Evolutionary conservation across 2,329 filamentous ascomycete genomes (phyloP).

Genomic region (Alternaria panax): DNA sequence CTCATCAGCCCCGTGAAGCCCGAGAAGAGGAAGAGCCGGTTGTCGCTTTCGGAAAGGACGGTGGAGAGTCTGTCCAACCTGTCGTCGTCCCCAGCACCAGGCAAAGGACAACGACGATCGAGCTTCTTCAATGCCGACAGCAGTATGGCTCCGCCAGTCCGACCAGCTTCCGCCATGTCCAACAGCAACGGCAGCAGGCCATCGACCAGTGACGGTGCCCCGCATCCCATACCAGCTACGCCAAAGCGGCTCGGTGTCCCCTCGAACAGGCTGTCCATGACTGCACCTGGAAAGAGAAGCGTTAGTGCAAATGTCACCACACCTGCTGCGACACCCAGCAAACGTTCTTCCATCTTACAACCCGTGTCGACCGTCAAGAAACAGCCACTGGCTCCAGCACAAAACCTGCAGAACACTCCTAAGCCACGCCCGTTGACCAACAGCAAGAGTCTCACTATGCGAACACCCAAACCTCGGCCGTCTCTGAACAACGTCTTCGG

Average conservation of each 20-base stretch:
- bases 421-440: constrained; percentile 42
- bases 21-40: constrained; percentile 51
- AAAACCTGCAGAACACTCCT: constrained; percentile 37
- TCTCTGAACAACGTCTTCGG: constrained; percentile 46
- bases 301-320: constrained; percentile 40
- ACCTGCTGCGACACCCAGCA: constrained; percentile 42
- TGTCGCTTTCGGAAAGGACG: constrained; percentile 81
- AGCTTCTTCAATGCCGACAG: constrained; percentile 75
- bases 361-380: constrained; percentile 43
- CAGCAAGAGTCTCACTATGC: constrained; percentile 48
- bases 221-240: constrained; percentile 39
- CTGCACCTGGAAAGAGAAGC: constrained; percentile 47
- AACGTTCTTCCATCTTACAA: constrained; percentile 42
- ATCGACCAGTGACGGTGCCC: constrained; percentile 54
- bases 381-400: constrained; percentile 34
- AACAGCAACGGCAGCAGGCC: constrained; percentile 61
- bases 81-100: constrained; percentile 71
- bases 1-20: constrained; percentile 19
- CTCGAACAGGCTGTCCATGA: constrained; percentile 41
- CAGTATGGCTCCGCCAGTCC: constrained; percentile 66
- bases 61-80: constrained; percentile 82
- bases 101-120: constrained; percentile 69
- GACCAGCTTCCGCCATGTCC: constrained; percentile 68
- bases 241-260: constrained; percentile 32
- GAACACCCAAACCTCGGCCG: constrained; percentile 43